Base-by-base conservation (phyloP, 495 filamentous ascomycete genomes). In the Hypoxylon trugodes region DNA sequence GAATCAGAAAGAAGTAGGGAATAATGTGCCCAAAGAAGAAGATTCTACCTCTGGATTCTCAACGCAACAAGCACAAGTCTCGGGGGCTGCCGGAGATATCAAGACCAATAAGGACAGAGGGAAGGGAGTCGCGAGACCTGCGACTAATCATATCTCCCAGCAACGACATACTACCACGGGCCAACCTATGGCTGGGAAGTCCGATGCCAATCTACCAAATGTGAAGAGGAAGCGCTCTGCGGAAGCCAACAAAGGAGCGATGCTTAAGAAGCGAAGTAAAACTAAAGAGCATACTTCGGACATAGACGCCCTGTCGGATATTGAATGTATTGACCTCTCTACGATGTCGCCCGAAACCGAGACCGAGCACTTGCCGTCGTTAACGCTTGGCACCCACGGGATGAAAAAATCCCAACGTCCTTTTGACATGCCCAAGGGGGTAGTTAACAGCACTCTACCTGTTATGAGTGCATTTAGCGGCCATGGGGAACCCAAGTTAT, bases 291-390 rank as follows among this genome's bases (percentile, higher is more conserved):
- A 51, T n/a, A 15, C n/a, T 13, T 40, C 55, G 3, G 30, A 28
- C 26, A 68, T 35, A 32, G 59, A 38, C 32, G 43, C 25, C 12
- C 35, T 57, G n/a, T 62, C 65, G 13, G 69, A 74, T 36, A 45
- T 75, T 25, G 76, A 79, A 12, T 77, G 61, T 41, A 72, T 80
- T 38, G 76, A 80, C 25, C 69, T 80, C 16, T 72, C 69, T 0
- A 59, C 46, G 7, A 5, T 16, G 0, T 18, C 24, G 9, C 32
- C 25, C 6, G 65, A 73, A 26, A 51, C 71, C 4, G 61, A 57
- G 15, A 28, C 15, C 13, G 38, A 19, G 30, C 15, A 8, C n/a
- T 37, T 16, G 6, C 7, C 33, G 1, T 30, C 25, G 8, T 13
- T 6, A 8, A 53, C 18, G 12, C 19, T 26, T 18, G 9, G 10